phyloP scores from a whole-genome alignment of 2,329 filamentous ascomycete genomes.

The Penicillium sp. region DNA sequence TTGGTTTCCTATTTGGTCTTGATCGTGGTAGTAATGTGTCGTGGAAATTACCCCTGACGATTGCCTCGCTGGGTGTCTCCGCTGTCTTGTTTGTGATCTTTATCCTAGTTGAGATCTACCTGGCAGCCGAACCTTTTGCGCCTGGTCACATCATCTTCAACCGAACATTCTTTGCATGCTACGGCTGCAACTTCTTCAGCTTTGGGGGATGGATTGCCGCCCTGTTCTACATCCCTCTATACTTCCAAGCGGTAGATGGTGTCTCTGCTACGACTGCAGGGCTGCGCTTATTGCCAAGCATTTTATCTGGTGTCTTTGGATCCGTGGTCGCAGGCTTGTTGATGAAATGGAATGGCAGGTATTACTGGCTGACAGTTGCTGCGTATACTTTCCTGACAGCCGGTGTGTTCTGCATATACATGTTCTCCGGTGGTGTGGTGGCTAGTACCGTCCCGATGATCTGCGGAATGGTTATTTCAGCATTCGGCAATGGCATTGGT shows the following conservation, averaged over 20 bases:
- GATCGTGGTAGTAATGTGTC: conserved; percentile 71
- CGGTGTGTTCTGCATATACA: conserved; percentile 55
- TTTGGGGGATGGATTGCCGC: conserved; percentile 59
- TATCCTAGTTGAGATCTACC: conserved; percentile 63
- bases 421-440: conserved; percentile 55
- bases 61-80: conserved; percentile 56
- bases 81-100: conserved; percentile 64
- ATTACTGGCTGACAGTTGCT: conserved; percentile 64
- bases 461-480: conserved; percentile 54
- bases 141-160: conserved; percentile 71
- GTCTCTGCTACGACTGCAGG: conserved; percentile 63
- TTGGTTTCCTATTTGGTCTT: conserved; percentile 65
- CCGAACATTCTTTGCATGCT: conserved; percentile 63
- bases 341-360: conserved; percentile 69
- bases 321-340: conserved; percentile 63
- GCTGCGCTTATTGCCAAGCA: conserved; percentile 63
- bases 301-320: conserved; percentile 60
- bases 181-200: conserved; percentile 69
- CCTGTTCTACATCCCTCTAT: conserved; percentile 73
- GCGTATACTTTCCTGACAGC: conserved; percentile 55
- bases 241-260: conserved; percentile 70
- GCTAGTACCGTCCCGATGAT: conserved; percentile 54
- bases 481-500: conserved; percentile 57
- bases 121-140: conserved; percentile 70
- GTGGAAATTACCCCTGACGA: conserved; percentile 60